Conservation (phyloP, 1,284 basidiomycete species). For the Anthracocystis panici-leucophaei region DNA sequence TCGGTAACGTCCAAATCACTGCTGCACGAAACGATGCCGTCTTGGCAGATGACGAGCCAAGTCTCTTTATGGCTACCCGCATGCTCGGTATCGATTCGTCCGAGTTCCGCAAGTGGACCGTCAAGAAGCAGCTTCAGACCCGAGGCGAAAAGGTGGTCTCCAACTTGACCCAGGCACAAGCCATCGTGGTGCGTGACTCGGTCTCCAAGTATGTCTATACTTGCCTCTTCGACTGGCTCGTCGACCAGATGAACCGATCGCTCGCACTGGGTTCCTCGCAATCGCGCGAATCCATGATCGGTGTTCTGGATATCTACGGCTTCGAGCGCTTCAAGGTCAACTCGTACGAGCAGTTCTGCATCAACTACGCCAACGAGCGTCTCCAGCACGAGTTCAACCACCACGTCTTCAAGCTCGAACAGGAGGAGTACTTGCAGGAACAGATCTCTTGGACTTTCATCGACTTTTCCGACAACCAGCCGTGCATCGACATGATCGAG, state of each 20-base stretch:
- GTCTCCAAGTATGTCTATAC: constrained; percentile 99
- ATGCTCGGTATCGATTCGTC: constrained; percentile 88
- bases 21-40: constrained; percentile 84
- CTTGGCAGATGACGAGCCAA: constrained; percentile 86
- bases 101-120: constrained; percentile 99
- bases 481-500: constrained; percentile 98
- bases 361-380: constrained; percentile 99
- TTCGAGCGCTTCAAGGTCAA: constrained; percentile 74
- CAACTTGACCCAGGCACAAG: constrained; percentile 85
- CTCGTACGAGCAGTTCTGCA: constrained; percentile 99
- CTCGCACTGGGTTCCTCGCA: constrained; percentile 88
- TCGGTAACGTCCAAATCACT: constrained; percentile 93
- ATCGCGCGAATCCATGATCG: constrained; percentile 95
- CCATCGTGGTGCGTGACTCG: constrained; percentile 93
- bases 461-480: constrained; percentile 97
- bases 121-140: constrained; percentile 97
- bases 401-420: constrained; percentile 79
- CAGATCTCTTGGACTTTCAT: constrained; percentile 99
- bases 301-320: constrained; percentile 84
- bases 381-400: constrained; percentile 83
- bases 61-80: constrained; percentile 83
- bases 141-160: constrained; percentile 96
- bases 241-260: constrained; percentile 95
- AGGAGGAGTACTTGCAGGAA: constrained; percentile 98
- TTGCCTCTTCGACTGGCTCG: constrained; percentile 98